Conservation (phyloP, 129 eudicot species). For the Centrapalus pauciflorus region DNA sequence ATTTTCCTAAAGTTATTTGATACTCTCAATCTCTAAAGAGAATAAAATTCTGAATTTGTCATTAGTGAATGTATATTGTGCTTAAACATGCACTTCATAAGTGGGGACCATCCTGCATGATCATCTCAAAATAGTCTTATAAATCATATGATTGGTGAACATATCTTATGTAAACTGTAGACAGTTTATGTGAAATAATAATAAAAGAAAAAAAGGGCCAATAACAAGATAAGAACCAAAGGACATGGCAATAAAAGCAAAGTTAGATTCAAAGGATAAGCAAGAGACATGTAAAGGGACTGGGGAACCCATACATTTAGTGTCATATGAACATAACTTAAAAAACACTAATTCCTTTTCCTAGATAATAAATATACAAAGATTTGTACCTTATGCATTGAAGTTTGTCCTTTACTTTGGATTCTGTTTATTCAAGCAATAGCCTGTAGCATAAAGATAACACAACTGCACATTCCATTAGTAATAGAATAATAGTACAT, state of each 20-base stretch:
- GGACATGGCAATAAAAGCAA: constrained; percentile 24
- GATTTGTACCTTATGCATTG: background rate
- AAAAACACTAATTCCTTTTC: constrained; percentile 29
- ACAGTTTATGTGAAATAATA: background rate
- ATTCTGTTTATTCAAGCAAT: background rate
- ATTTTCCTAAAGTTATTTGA: no score
- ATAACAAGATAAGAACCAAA: constrained; percentile 12
- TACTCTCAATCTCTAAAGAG: no score
- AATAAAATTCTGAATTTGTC: no score
- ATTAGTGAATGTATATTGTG: background rate
- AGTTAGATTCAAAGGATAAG: constrained; percentile 23
- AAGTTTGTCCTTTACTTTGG: background rate
- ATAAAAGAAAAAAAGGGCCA: background rate
- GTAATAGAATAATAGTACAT: background rate
- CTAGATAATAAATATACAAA: background rate
- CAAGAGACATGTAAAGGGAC: constrained; percentile 27
- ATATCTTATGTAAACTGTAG: background rate
- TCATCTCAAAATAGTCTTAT: background rate
- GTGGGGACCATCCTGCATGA: constrained; percentile 6
- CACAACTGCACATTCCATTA: constrained; percentile 4
- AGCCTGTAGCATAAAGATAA: background rate
- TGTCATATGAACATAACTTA: constrained; percentile 24
- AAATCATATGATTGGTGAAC: background rate
- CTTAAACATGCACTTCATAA: background rate
- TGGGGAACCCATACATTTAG: constrained; percentile 31